Percentiles rank a stretch among this genome's conserved stretches.
Conservation (phyloP, 2,329 filamentous ascomycete species). For the Boeremia lycopersici region DNA sequence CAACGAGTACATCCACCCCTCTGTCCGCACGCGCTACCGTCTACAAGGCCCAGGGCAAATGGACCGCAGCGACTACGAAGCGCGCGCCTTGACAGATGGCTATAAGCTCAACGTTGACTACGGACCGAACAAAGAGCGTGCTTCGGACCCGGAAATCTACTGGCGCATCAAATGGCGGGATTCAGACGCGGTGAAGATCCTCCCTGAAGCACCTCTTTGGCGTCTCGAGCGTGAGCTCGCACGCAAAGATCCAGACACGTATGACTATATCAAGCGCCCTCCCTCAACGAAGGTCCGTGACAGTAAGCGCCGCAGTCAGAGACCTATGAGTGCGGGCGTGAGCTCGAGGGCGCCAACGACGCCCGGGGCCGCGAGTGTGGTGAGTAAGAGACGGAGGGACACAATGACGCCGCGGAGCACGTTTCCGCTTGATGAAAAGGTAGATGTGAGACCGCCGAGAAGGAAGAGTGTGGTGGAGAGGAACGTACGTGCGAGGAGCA, state of each 20-base stretch:
- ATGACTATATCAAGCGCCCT: slow-evolving; percentile 48
- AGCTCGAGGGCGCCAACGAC: slow-evolving; percentile 7
- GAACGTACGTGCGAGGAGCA: slow-evolving; percentile 22
- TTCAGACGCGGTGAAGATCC: slow-evolving; percentile 45
- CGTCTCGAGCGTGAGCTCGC: slow-evolving; percentile 52
- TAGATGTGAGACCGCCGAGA: slow-evolving; percentile 8
- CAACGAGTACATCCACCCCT: slow-evolving; percentile 60
- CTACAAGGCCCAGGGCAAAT: slow-evolving; percentile 54
- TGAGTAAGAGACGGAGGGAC: slow-evolving; percentile 21
- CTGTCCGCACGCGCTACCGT: slow-evolving; percentile 52
- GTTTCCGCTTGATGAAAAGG: slow-evolving; percentile 25
- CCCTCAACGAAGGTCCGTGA: slow-evolving; percentile 34
- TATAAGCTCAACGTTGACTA: slow-evolving; percentile 57
- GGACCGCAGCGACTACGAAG: slow-evolving; percentile 54
- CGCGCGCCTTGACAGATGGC: slow-evolving; percentile 51
- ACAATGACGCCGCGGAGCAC: slow-evolving; percentile 32
- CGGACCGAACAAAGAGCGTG: slow-evolving; percentile 29
- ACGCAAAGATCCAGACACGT: slow-evolving; percentile 50
- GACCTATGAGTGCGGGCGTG: slow-evolving; percentile 26
- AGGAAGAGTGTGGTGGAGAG: slow-evolving; percentile 16
- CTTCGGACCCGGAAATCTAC: slow-evolving; percentile 49
- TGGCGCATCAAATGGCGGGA: slow-evolving; percentile 50
- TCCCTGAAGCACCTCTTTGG: slow-evolving; percentile 55
- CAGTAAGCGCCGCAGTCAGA: slow-evolving; percentile 18
- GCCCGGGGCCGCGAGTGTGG: slow-evolving; percentile 8